Evolutionary conservation across 169 alveolate genomes (phyloP).

Genomic region (Plasmodium chabaudi): DNA sequence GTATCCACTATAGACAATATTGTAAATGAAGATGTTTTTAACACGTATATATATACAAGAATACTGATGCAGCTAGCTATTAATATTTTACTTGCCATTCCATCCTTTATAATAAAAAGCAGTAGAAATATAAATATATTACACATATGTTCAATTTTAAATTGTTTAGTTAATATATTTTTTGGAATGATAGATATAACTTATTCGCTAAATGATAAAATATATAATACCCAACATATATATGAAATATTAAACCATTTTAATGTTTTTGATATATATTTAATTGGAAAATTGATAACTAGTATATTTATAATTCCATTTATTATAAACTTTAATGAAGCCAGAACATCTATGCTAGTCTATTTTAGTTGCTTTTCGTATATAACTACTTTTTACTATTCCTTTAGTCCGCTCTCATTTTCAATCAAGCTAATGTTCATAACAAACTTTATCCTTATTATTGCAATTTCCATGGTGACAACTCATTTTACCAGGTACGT

Average conservation of each 20-base stretch:
- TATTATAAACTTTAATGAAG: conserved; percentile 50
- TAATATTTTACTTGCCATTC: conserved; percentile 22
- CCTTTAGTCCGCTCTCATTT: conserved; percentile 36
- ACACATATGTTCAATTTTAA: conserved; percentile 17
- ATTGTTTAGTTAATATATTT: conserved; percentile 42
- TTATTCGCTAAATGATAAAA: conserved; percentile 21
- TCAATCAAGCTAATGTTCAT: conserved; percentile 59
- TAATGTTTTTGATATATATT: conserved; percentile 44
- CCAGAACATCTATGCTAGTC: conserved; percentile 9
- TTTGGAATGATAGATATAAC: conserved; percentile 51
- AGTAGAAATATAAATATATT: conserved; percentile 8
- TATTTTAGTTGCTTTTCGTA: conserved; percentile 42
- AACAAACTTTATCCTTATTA: conserved; percentile 43
- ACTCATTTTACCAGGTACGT: conserved; percentile 26
- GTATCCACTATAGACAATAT: neutral
- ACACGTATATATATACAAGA: conserved; percentile 5
- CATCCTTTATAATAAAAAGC: conserved; percentile 25
- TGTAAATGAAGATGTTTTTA: conserved; percentile 1
- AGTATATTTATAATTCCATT: conserved; percentile 67
- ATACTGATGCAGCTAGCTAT: conserved; percentile 15
- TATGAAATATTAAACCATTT: conserved; percentile 10
- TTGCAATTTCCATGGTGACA: conserved; percentile 37
- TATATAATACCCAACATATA: conserved; percentile 22
- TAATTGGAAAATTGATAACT: conserved; percentile 58
- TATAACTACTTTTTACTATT: conserved; percentile 34